Evolutionary conservation across 306 rosid species (phyloP).

Genomic region (Cucurbita argyrosperma): DNA sequence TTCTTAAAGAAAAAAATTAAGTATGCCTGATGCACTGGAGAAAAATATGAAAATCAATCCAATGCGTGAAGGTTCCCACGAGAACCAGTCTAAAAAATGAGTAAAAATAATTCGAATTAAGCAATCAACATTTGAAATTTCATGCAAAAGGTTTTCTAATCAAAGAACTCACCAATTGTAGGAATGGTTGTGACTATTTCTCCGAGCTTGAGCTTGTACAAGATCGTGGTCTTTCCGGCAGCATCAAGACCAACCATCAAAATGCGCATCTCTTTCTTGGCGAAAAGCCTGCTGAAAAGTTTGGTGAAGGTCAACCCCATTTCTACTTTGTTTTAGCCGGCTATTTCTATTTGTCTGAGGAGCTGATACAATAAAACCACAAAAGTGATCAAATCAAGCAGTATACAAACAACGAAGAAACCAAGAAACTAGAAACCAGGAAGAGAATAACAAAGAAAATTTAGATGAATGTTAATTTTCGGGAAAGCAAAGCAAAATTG

Average conservation of each 20-base stretch:
- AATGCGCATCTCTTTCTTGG: conserved; percentile 62
- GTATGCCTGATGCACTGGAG: neutral
- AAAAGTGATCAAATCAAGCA: neutral
- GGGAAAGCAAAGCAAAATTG: neutral
- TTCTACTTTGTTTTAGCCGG: neutral
- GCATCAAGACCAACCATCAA: conserved; percentile 71
- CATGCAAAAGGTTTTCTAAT: neutral
- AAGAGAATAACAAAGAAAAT: neutral
- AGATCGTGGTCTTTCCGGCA: conserved; percentile 61
- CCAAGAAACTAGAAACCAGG: neutral
- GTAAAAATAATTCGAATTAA: neutral
- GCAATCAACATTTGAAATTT: neutral
- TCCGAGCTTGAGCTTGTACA: conserved; percentile 64
- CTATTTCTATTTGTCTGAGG: neutral
- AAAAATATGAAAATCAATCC: neutral
- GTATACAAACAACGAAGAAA: neutral
- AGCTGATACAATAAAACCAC: neutral
- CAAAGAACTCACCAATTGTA: conserved; percentile 38
- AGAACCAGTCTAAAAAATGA: neutral
- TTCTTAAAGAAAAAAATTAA: neutral
- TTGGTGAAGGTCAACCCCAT: conserved; percentile 70
- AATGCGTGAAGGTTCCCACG: neutral
- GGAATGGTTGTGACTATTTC: conserved; percentile 68
- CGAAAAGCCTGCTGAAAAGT: conserved; percentile 57
- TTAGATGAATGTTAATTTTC: neutral